phyloP scores from a whole-genome alignment of 2,329 filamentous ascomycete species.

The Nigrospora osmanthi region DNA sequence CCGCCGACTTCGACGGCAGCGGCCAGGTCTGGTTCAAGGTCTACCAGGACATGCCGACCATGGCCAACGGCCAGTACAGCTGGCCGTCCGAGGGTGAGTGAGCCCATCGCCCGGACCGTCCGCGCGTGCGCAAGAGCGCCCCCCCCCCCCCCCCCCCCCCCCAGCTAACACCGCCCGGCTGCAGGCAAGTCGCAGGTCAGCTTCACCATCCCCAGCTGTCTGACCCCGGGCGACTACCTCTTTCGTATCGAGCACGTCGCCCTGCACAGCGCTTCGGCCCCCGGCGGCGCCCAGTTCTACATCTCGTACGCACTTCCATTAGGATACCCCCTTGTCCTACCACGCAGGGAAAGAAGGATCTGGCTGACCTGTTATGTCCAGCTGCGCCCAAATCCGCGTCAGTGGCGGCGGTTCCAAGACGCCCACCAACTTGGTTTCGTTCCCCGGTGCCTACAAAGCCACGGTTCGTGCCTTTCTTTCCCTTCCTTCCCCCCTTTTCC shows the following conservation, averaged over 20 bases:
- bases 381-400: slow-evolving; percentile 22
- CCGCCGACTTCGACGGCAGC: slow-evolving; percentile 26
- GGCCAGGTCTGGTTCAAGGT: slow-evolving; percentile 35
- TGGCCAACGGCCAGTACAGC: slow-evolving; percentile 21
- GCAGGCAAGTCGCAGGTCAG: slow-evolving; percentile 15
- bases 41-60: slow-evolving; percentile 27
- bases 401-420: slow-evolving; percentile 19
- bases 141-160: too few relatives aligned
- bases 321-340: too few relatives aligned
- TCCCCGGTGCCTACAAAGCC: slow-evolving; percentile 28
- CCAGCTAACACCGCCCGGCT: background rate
- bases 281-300: slow-evolving; percentile 27
- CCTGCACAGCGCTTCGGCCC: slow-evolving; percentile 21
- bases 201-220: slow-evolving; percentile 24
- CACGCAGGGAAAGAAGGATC: too few relatives aligned
- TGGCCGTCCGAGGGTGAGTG: slow-evolving; percentile 29
- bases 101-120: background rate
- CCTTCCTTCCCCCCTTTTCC: too few relatives aligned
- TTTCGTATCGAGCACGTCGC: slow-evolving; percentile 29
- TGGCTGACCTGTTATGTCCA: too few relatives aligned
- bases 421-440: slow-evolving; percentile 27
- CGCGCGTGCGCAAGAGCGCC: too few relatives aligned
- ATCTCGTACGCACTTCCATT: slow-evolving; percentile 8
- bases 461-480: background rate
- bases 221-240: slow-evolving; percentile 27